These are phyloP conservation scores for Apostasia ramifera DNA, from an alignment of 106 monocot species.

Conservation along the genomic window DNA sequence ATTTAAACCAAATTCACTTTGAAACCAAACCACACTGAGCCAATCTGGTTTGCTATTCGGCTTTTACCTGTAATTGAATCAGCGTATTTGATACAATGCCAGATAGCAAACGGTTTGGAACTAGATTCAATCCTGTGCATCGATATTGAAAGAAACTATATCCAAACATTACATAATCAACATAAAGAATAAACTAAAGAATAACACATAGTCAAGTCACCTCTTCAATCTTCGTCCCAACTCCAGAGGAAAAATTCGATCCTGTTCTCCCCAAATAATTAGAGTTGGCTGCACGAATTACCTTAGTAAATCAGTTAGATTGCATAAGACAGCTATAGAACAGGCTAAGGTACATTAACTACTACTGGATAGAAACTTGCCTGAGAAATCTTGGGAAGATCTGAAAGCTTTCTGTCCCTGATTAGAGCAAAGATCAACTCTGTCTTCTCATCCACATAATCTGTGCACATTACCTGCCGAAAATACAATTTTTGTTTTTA, in stretches of 20 bases:
- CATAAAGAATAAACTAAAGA: not conserved
- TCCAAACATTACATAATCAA: too few relatives aligned
- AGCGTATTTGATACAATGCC: too few relatives aligned
- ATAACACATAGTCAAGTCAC: conserved; percentile 13
- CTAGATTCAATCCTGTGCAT: not conserved
- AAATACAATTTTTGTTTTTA: not conserved
- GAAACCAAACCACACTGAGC: too few relatives aligned
- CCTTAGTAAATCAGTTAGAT: not conserved
- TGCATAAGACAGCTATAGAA: not conserved
- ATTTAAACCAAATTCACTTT: too few relatives aligned
- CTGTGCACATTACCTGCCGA: conserved; percentile 82
- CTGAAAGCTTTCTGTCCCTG: conserved; percentile 54
- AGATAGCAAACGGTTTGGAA: not conserved
- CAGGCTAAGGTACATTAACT: not conserved
- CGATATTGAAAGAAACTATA: too few relatives aligned
- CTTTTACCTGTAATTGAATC: too few relatives aligned
- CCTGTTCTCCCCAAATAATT: conserved; percentile 83
- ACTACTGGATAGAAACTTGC: conserved; percentile 18
- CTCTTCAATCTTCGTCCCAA: conserved; percentile 60
- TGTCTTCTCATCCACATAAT: conserved; percentile 70
- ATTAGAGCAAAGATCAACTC: conserved; percentile 61
- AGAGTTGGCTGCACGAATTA: conserved; percentile 56
- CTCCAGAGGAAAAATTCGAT: conserved; percentile 78
- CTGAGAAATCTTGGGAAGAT: conserved; percentile 79
- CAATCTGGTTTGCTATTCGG: too few relatives aligned